These are phyloP conservation scores for Paspalum vaginatum DNA, from an alignment of 176 grass and related monocot genomes.

Conservation along the genomic window DNA sequence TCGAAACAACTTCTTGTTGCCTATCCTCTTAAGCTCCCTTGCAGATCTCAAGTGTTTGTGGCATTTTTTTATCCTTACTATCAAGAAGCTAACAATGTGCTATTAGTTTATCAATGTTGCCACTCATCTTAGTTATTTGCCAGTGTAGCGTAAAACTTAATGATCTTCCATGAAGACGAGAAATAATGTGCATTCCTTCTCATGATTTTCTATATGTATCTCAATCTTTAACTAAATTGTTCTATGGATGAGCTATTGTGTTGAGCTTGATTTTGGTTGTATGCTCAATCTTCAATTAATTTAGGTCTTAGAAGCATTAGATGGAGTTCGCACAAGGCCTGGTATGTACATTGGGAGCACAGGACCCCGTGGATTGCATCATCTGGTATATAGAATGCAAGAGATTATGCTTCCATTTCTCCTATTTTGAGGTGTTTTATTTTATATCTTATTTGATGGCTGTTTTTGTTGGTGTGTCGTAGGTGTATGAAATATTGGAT, in stretches of 20 bases:
- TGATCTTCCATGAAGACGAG: neutral
- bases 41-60: neutral
- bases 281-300: conserved; percentile 37
- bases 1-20: neutral
- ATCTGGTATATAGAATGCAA: conserved; percentile 64
- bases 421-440: neutral
- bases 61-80: neutral
- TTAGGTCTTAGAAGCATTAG: conserved; percentile 95
- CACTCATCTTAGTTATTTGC: neutral
- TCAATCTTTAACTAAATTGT: conserved; percentile 25
- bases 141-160: conserved; percentile 10
- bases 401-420: conserved; percentile 26
- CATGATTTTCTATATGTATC: neutral
- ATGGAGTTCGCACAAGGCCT: conserved; percentile 96
- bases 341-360: conserved; percentile 99
- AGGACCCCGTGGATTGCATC: conserved; percentile 92
- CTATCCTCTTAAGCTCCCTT: too few species aligned
- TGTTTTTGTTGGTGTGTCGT: conserved; percentile 6
- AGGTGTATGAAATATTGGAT: conserved; percentile 97
- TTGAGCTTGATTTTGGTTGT: conserved; percentile 30
- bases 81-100: neutral
- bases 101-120: conserved; percentile 1
- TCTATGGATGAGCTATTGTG: neutral
- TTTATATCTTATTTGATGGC: conserved; percentile 35
- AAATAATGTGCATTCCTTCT: neutral